Percentiles rank a stretch among this genome's conserved stretches.
These are phyloP conservation scores for Lagenaria siceraria DNA, from an alignment of 306 rosid species.

Conservation along the genomic window DNA sequence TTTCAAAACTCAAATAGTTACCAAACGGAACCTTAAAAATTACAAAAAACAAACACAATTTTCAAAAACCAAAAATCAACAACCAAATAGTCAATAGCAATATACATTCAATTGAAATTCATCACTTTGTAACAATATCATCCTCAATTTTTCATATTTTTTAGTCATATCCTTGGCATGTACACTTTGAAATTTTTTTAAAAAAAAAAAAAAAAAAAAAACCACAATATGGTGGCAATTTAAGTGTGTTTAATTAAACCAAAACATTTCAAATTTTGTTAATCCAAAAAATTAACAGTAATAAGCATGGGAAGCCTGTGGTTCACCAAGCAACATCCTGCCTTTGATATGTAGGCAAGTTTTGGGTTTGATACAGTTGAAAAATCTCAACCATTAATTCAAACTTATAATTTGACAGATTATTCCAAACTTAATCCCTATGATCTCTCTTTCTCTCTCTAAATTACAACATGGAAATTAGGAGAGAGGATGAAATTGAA, in stretches of 20 bases:
- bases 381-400: constrained; percentile 12
- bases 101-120: no score
- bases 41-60: no score
- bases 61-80: no score
- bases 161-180: constrained; percentile 56
- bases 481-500: constrained; percentile 51
- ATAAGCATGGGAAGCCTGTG: constrained; percentile 63
- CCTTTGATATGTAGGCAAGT: constrained; percentile 27
- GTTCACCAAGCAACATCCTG: constrained; percentile 38
- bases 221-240: constrained; percentile 20
- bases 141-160: background rate
- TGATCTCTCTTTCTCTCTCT: background rate
- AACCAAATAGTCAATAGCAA: no score
- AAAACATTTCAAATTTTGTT: constrained; percentile 2
- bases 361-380: constrained; percentile 35
- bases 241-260: constrained; percentile 17
- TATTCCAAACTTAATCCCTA: constrained; percentile 2
- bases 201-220: background rate
- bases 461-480: constrained; percentile 42
- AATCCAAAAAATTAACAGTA: background rate
- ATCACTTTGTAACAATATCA: no score
- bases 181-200: constrained; percentile 5
- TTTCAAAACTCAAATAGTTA: no score
- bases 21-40: no score
- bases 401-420: background rate